Conservation (phyloP, 306 rosid species). For the Vicia villosa region DNA sequence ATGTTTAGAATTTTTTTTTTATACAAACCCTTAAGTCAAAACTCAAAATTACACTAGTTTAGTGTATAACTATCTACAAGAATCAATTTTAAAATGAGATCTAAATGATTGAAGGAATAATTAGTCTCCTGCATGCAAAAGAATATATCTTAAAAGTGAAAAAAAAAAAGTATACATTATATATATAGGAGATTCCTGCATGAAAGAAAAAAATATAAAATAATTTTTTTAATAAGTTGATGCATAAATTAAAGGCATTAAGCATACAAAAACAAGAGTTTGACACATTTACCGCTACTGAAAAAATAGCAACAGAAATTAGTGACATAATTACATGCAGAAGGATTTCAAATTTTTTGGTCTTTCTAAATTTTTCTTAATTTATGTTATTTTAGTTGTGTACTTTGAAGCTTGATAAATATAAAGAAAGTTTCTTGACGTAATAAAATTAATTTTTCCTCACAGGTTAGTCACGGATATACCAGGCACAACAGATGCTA, state of each 20-base stretch:
- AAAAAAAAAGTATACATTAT: not conserved
- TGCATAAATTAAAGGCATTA: too few relatives aligned
- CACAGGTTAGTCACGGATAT: conserved; percentile 88
- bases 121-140: not conserved
- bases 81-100: not conserved
- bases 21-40: not conserved
- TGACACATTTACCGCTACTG: too few relatives aligned
- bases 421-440: conserved; percentile 8
- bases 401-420: not conserved
- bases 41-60: not conserved
- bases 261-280: too few relatives aligned
- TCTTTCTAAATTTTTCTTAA: too few relatives aligned
- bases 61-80: too few relatives aligned
- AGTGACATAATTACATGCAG: too few relatives aligned
- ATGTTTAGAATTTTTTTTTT: not conserved
- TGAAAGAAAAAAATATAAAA: too few relatives aligned
- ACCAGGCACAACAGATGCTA: conserved; percentile 86
- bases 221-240: too few relatives aligned
- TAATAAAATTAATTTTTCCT: conserved; percentile 1
- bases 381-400: too few relatives aligned
- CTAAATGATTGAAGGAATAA: not conserved
- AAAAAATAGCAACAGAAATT: too few relatives aligned
- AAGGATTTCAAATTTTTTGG: too few relatives aligned
- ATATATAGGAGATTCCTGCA: too few relatives aligned
- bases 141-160: not conserved